These are phyloP conservation scores for Eutrema japonicum DNA, from an alignment of 345 rosid species.

Conservation along the genomic window DNA sequence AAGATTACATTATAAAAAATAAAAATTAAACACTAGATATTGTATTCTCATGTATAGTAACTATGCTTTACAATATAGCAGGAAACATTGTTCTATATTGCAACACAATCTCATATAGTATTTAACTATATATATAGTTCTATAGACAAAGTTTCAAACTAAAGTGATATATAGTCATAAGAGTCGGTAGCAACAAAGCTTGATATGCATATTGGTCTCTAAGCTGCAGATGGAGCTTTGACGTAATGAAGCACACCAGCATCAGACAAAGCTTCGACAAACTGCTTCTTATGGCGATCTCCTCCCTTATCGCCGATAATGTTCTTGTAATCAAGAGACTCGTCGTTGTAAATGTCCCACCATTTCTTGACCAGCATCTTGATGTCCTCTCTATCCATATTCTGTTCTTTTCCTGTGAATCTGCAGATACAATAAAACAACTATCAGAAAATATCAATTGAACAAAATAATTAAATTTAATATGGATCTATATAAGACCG, in stretches of 20 bases:
- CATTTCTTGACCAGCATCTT: conserved; percentile 57
- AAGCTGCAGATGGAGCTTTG: conserved; percentile 68
- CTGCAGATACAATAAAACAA: conserved; percentile 30
- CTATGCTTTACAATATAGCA: not conserved
- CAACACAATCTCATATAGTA: too few relatives aligned
- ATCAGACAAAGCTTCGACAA: conserved; percentile 51
- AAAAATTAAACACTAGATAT: not conserved
- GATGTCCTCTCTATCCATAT: conserved; percentile 66
- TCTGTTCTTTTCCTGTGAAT: conserved; percentile 59
- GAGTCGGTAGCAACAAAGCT: conserved; percentile 15
- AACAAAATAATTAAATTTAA: not conserved
- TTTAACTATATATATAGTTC: too few relatives aligned
- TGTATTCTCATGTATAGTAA: conserved; percentile 1
- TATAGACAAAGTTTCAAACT: too few relatives aligned
- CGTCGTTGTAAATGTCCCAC: conserved; percentile 68
- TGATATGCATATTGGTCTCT: not conserved
- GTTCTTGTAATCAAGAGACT: conserved; percentile 52
- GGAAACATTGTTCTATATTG: not conserved
- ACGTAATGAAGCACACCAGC: conserved; percentile 37
- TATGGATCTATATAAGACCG: not conserved
- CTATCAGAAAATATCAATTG: not conserved
- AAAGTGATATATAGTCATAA: not conserved
- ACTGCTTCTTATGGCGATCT: conserved; percentile 48
- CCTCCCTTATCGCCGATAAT: conserved; percentile 14
- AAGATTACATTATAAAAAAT: too few relatives aligned